Evolutionary conservation across 805 yeast genomes (phyloP), one percentile per base, ranked within the genome.

Genomic region (Pichia thaimueangensis): DNA sequence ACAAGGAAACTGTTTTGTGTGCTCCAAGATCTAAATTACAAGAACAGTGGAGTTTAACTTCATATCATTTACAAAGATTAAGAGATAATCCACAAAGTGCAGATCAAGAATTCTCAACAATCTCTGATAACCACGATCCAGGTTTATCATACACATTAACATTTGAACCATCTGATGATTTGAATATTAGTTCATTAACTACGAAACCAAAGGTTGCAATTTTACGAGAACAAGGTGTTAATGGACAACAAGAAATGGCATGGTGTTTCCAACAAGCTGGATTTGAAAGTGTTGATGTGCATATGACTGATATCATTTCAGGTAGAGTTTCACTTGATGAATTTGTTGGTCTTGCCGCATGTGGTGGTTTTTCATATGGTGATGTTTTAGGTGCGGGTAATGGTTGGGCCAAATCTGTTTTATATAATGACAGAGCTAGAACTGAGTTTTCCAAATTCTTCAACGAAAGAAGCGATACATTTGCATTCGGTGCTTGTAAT

Each of bases 321-420:
- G 95, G 95, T 34, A 73, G 70, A 54, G 83, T 83, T 28, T 62
- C 79, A 16, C 71, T 93, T 50, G 81, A 78, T 56, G 82, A 78
- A 35, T 93, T 93, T 64, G 86, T 82, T 38, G 98, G 98, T 48
- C 55, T 93, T 37, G 97, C 97, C 33, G 97, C 97, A 4, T 94
- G 98, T 68, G 98, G 98, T 65, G 98, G 98, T 13, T 93, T 93
- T 72, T 87, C 97, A 2, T 93, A 89, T 59, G 98, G 98, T 73
- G 98, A 93, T 66, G 98, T 93, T 37, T 71, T 93, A 47, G 98
- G 98, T 53, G 98, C 98, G 28, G 98, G 96, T 60, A 84, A 91
- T 41, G 98, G 98, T 45, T 93, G 98, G 98, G 98, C 98, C 45
- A 88, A 87, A 59, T 86, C 97, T 15, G 95, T 93, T 9, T 68